Evolutionary conservation across 257 asterid genomes (phyloP).

Genomic region (Plectranthus barbatus): DNA sequence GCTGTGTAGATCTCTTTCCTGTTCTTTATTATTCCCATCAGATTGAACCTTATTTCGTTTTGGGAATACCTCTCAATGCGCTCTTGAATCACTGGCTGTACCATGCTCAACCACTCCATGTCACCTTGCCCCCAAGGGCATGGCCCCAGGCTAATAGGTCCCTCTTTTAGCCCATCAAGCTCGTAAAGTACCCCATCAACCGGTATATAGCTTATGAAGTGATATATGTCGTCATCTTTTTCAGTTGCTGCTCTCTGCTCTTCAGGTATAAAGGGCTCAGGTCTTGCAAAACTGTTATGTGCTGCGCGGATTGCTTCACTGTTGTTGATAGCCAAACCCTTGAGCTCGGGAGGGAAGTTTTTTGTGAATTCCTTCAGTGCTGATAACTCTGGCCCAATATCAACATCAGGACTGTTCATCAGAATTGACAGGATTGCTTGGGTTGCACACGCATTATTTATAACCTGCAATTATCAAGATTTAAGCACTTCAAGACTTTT

Average conservation of each 20-base stretch:
- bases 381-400: slow-evolving; percentile 77
- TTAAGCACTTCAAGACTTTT: neutral
- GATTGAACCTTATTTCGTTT: slow-evolving; percentile 84
- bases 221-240: slow-evolving; percentile 92
- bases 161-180: slow-evolving; percentile 97
- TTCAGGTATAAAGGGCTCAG: slow-evolving; percentile 89
- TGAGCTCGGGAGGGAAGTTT: slow-evolving; percentile 87
- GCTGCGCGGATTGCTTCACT: slow-evolving; percentile 92
- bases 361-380: slow-evolving; percentile 81
- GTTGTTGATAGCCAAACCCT: slow-evolving; percentile 90
- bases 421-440: slow-evolving; percentile 94
- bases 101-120: slow-evolving; percentile 72
- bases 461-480: slow-evolving; percentile 44
- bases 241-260: slow-evolving; percentile 76
- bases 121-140: slow-evolving; percentile 63
- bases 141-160: slow-evolving; percentile 91
- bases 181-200: slow-evolving; percentile 88
- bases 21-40: slow-evolving; percentile 82
- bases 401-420: slow-evolving; percentile 77
- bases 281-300: slow-evolving; percentile 95
- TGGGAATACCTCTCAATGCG: slow-evolving; percentile 80
- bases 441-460: slow-evolving; percentile 97
- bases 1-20: slow-evolving; percentile 76
- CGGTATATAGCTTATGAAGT: slow-evolving; percentile 90
- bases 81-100: slow-evolving; percentile 87